Evolutionary conservation across 2,329 filamentous ascomycete species (phyloP), one percentile per base, ranked within the genome.

Genomic region (Bipolaris bicolor): DNA sequence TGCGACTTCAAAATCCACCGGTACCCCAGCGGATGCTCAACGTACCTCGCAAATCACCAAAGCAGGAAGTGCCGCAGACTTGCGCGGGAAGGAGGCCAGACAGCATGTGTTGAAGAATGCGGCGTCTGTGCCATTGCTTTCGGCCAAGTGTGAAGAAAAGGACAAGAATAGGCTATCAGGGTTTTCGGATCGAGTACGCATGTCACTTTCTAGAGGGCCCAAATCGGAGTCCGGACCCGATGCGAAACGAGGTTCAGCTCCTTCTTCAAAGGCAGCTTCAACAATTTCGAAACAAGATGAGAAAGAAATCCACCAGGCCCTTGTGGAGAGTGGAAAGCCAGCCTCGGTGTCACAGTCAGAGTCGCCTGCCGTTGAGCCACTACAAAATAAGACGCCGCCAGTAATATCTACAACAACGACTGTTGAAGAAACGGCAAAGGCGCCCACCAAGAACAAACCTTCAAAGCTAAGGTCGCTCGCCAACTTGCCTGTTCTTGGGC

Each of bases 401-500:
- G 6, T 11, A 43, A 22, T 20, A 41, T 13, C 49, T 34, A 24
- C 22, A 20, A 48, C 54, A 13, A 33, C 33, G 9, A 5, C 26
- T 39, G 18, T 24, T 24, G 5, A 18, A 48, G 20, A 37, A 48
- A 31, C 45, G 10, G 9, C 41, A 7, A 43, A 57, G 37, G 4
- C 31, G 40, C 6, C 46, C 6, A 62, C 37, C 18, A 65, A 63
- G 60, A 53, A 31, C 5, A 70, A 69, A 45, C n/a, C 15, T 5
- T 41, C 62, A 7, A 80, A 78, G 52, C 56, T 78, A 2, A 73
- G 72, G 55, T 75, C 76, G 33, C 69, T 80, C 20, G 72, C 75
- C 11, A 77, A 65, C 36, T 70, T 75, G 36, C 73, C 72, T 18
- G 65, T 75, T 3, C 68, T 82, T 11, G 77, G 80, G 3, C 82